These are phyloP conservation scores for Penicillium samsonianum DNA, from an alignment of 495 filamentous ascomycete species.

Conservation along the genomic window DNA sequence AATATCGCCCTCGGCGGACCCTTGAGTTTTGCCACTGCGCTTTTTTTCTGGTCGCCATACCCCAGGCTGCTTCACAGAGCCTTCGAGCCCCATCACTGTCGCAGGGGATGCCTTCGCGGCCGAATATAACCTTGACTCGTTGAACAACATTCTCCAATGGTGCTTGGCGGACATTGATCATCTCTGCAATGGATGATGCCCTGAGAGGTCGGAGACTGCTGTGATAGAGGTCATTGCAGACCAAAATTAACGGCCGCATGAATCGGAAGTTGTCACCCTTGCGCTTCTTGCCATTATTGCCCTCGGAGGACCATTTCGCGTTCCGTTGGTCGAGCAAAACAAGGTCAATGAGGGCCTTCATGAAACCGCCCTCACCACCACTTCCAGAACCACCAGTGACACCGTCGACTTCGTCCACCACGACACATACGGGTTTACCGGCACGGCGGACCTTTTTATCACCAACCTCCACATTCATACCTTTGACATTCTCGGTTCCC, in stretches of 20 bases:
- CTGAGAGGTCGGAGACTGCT: conserved; percentile 81
- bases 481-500: conserved; percentile 89
- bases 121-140: conserved; percentile 79
- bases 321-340: conserved; percentile 85
- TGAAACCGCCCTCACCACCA: conserved; percentile 79
- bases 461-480: conserved; percentile 65
- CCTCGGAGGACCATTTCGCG: conserved; percentile 44
- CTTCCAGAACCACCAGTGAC: conserved; percentile 77
- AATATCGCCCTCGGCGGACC: conserved; percentile 85
- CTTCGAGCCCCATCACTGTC: conserved; percentile 86
- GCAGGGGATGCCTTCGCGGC: conserved; percentile 78
- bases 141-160: conserved; percentile 82
- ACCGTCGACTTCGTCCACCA: conserved; percentile 96
- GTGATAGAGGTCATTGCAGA: conserved; percentile 98
- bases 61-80: conserved; percentile 91
- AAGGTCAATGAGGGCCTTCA: conserved; percentile 91
- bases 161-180: conserved; percentile 89
- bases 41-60: conserved; percentile 69
- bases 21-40: conserved; percentile 45
- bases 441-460: conserved; percentile 66
- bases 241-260: conserved; percentile 83
- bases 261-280: conserved; percentile 83
- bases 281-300: conserved; percentile 50
- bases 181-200: conserved; percentile 77
- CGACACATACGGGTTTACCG: conserved; percentile 86